Conservation (phyloP, 345 rosid genomes). For the Citrus sp. region DNA sequence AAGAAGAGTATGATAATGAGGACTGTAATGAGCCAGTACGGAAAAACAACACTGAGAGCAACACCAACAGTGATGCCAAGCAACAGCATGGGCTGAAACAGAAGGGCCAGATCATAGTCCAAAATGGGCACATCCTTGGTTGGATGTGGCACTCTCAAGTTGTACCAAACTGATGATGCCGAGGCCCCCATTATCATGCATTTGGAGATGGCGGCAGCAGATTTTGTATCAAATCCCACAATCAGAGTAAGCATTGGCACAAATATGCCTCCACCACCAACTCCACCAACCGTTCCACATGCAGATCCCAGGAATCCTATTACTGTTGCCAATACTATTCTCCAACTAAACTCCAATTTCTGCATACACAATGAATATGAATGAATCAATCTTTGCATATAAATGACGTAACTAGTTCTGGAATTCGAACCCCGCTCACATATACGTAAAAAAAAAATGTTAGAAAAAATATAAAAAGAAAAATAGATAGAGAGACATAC, state of each 20-base stretch:
- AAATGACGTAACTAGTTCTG: background rate
- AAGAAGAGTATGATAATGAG: constrained; percentile 84
- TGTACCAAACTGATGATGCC: constrained; percentile 90
- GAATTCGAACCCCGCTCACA: background rate
- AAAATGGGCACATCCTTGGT: constrained; percentile 81
- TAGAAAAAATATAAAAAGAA: background rate
- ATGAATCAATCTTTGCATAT: background rate
- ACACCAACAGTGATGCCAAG: constrained; percentile 94
- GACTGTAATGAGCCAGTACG: constrained; percentile 92
- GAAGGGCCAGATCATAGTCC: constrained; percentile 84
- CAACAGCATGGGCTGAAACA: constrained; percentile 93
- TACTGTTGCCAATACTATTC: constrained; percentile 56
- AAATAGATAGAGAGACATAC: constrained; percentile 30
- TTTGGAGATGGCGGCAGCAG: constrained; percentile 97
- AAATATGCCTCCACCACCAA: constrained; percentile 96
- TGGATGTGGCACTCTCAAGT: constrained; percentile 80
- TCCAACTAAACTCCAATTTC: constrained; percentile 74
- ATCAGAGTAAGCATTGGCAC: constrained; percentile 94
- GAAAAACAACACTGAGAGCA: constrained; percentile 84
- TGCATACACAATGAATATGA: constrained; percentile 9
- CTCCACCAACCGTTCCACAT: constrained; percentile 94
- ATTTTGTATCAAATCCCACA: constrained; percentile 89
- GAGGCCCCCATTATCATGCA: constrained; percentile 99
- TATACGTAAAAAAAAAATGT: background rate
- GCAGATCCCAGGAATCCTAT: constrained; percentile 93